phyloP scores from a whole-genome alignment of 2,329 filamentous ascomycete genomes.

The Paradendryphiella salina region DNA sequence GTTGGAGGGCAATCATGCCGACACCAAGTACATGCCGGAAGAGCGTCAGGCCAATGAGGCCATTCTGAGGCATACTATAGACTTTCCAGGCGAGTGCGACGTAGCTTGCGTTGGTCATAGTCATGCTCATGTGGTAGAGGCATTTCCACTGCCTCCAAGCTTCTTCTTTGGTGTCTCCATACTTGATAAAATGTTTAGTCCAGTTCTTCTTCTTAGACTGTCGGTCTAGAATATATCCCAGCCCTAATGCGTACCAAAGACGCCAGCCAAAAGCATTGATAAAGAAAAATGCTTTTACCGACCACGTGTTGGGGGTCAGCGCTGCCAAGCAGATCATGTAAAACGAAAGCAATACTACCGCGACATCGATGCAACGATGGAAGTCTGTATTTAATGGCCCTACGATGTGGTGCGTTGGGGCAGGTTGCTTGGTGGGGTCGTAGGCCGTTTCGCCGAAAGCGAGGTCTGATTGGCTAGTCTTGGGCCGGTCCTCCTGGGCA shows the following conservation, averaged over 20 bases:
- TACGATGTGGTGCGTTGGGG: conserved; percentile 78
- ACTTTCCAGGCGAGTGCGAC: conserved; percentile 94
- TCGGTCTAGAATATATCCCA: conserved; percentile 79
- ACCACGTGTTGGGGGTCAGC: conserved; percentile 73
- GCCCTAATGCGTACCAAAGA: conserved; percentile 86
- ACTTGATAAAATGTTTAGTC: conserved; percentile 98
- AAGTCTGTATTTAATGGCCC: conserved; percentile 84
- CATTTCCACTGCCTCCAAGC: conserved; percentile 99
- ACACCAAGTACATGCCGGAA: conserved; percentile 85
- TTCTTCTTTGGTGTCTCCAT: conserved; percentile 84
- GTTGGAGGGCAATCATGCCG: conserved; percentile 78
- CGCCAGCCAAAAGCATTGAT: conserved; percentile 80
- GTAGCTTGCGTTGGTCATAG: conserved; percentile 86
- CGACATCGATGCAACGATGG: conserved; percentile 82
- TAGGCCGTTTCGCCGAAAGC: conserved; percentile 45
- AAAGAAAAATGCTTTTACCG: conserved; percentile 79
- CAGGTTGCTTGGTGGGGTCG: conserved; percentile 58
- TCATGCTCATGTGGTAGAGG: conserved; percentile 89
- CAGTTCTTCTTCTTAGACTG: conserved; percentile 92
- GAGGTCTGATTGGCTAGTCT: conserved; percentile 44
- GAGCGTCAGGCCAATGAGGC: conserved; percentile 81
- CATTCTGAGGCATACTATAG: conserved; percentile 84
- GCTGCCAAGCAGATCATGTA: conserved; percentile 75
- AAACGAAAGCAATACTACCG: conserved; percentile 73
- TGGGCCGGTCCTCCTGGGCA: conserved; percentile 46